phyloP scores from a whole-genome alignment of 352 stramenopile genomes.

The Globisporangium cederbergense region DNA sequence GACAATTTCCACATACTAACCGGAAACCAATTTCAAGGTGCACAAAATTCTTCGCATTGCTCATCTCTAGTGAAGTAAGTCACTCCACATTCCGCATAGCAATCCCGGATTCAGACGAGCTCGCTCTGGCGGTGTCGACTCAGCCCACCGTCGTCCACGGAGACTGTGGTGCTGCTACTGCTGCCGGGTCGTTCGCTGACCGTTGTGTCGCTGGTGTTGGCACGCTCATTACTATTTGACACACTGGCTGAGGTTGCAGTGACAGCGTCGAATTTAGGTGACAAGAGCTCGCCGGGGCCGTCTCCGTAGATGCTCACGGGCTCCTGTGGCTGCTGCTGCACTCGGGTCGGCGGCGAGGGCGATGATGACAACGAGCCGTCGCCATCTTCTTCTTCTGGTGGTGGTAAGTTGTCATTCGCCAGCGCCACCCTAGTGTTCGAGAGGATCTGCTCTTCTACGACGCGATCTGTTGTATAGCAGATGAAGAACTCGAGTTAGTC shows the following conservation, averaged over 20 bases:
- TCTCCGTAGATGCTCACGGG: slow-evolving; percentile 7
- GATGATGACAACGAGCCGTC: neutral
- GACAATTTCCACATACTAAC: neutral
- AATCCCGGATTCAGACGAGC: slow-evolving; percentile 6
- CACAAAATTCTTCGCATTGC: neutral
- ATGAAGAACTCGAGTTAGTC: neutral
- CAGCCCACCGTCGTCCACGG: neutral
- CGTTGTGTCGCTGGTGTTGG: too few relatives aligned
- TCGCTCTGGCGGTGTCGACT: slow-evolving; percentile 13
- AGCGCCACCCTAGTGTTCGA: neutral
- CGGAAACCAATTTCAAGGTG: neutral
- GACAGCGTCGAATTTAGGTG: neutral
- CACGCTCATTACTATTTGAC: neutral
- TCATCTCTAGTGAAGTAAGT: neutral
- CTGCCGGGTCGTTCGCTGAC: neutral
- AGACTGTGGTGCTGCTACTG: slow-evolving; percentile 1
- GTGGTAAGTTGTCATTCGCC: neutral
- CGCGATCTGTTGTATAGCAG: slow-evolving; percentile 1
- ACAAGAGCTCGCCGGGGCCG: slow-evolving; percentile 7
- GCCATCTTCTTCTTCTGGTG: neutral
- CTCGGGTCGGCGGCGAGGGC: neutral
- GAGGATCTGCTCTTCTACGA: neutral
- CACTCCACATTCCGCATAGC: neutral
- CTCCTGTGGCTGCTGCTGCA: neutral
- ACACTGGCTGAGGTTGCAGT: neutral